These are phyloP conservation scores for Ceratocystis ficicola DNA, from an alignment of 2,329 filamentous ascomycete genomes.

Conservation along the genomic window DNA sequence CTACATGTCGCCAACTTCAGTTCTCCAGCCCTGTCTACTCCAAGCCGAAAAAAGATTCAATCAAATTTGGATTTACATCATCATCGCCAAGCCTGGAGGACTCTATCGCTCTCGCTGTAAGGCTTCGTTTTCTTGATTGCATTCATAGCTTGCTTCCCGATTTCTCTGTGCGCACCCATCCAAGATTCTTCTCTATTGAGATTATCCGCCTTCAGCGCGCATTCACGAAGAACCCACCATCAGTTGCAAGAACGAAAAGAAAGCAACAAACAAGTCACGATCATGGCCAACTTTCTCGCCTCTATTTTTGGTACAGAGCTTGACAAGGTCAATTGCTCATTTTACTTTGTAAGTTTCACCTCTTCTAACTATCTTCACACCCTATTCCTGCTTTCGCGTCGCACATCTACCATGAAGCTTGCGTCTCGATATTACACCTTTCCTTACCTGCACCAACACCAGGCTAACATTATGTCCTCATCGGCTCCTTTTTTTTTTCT, in stretches of 20 bases:
- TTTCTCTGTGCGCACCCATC: not conserved
- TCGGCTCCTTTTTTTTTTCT: slow-evolving; percentile 28
- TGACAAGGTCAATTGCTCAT: slow-evolving; percentile 98
- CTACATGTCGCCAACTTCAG: slow-evolving; percentile 9
- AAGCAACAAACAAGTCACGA: slow-evolving; percentile 24
- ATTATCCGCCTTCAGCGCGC: not conserved
- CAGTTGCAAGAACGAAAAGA: slow-evolving; percentile 10
- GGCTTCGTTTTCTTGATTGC: not conserved
- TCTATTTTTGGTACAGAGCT: slow-evolving; percentile 99
- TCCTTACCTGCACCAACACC: not conserved
- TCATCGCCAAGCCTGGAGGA: not conserved
- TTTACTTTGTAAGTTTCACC: slow-evolving; percentile 53
- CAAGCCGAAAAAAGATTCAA: slow-evolving; percentile 17
- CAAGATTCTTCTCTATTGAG: not conserved
- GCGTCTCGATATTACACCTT: not conserved
- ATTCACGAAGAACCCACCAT: not conserved
- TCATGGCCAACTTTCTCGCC: slow-evolving; percentile 94
- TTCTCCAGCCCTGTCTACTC: not conserved
- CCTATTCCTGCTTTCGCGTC: not conserved
- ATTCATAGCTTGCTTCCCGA: not conserved
- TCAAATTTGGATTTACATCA: not conserved
- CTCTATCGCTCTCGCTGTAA: not conserved
- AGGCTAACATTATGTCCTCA: slow-evolving; percentile 14
- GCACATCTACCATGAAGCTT: not conserved
- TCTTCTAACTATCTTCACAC: not conserved